These are phyloP conservation scores for Globisporangium lucens DNA, from an alignment of 352 stramenopile genomes.

Conservation along the genomic window DNA sequence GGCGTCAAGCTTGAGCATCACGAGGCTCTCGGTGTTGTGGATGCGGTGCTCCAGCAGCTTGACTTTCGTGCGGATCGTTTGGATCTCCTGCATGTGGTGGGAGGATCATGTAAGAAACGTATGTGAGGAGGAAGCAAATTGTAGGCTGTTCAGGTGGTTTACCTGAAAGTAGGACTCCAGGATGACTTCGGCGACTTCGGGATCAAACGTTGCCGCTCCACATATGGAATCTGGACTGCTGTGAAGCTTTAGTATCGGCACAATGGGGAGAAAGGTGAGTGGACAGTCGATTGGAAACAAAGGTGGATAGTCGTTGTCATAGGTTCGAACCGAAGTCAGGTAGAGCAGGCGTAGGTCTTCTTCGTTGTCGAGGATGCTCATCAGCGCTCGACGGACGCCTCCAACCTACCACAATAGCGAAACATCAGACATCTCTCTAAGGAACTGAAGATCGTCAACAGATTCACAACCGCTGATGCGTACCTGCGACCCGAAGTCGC, in stretches of 20 bases:
- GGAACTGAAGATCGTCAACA: background rate
- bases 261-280: too few species aligned
- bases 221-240: conserved; percentile 4
- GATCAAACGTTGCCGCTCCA: conserved; percentile 8
- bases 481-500: conserved; percentile 26
- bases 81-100: conserved; percentile 49
- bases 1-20: conserved; percentile 72
- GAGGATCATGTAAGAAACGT: too few species aligned
- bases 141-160: too few species aligned
- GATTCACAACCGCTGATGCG: too few species aligned
- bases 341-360: conserved; percentile 30
- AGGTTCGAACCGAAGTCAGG: conserved; percentile 11
- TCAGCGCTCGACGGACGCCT: conserved; percentile 22
- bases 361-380: conserved; percentile 33
- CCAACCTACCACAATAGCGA: conserved; percentile 12
- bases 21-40: conserved; percentile 63
- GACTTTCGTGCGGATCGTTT: conserved; percentile 65
- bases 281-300: too few species aligned
- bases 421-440: too few species aligned
- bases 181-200: conserved; percentile 8
- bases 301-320: background rate
- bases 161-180: conserved; percentile 13
- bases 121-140: too few species aligned
- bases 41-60: conserved; percentile 67
- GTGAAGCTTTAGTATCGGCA: background rate